Evolutionary conservation across 352 stramenopile species (phyloP).

Genomic region (Globisporangium cystogenes): DNA sequence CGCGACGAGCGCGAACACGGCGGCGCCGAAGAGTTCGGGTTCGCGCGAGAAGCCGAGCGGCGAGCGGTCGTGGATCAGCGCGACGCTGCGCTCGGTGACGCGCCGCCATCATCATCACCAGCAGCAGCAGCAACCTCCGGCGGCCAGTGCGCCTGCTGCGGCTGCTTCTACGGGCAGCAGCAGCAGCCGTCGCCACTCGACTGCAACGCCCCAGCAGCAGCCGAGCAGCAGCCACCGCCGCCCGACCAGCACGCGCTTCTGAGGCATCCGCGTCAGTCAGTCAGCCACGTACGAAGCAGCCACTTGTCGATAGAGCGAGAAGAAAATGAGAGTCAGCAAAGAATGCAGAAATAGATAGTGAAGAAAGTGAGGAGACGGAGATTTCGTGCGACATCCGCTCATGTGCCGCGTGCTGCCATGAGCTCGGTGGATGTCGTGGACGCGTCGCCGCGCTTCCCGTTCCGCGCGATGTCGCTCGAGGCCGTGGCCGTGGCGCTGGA

Average conservation of each 20-base stretch:
- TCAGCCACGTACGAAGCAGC: too few species aligned
- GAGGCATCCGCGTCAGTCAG: too few species aligned
- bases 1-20: slow-evolving; percentile 1
- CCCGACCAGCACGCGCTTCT: slow-evolving; percentile 8
- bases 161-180: too few species aligned
- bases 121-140: too few species aligned
- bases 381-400: not conserved
- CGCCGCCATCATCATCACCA: not conserved
- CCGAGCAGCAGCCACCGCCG: slow-evolving; percentile 7
- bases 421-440: not conserved
- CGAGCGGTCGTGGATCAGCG: slow-evolving; percentile 8
- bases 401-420: not conserved
- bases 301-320: too few species aligned
- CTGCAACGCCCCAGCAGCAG: not conserved
- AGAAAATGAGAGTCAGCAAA: too few species aligned
- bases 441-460: slow-evolving; percentile 1
- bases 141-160: too few species aligned
- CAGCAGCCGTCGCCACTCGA: slow-evolving; percentile 5
- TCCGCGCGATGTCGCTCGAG: not conserved
- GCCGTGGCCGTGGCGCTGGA: not conserved
- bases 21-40: not conserved
- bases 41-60: not conserved
- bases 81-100: slow-evolving; percentile 6
- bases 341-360: too few species aligned
- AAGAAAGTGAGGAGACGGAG: not conserved